These are phyloP conservation scores for Colletotrichum theobromicola DNA, from an alignment of 2,329 filamentous ascomycete species.

Conservation along the genomic window DNA sequence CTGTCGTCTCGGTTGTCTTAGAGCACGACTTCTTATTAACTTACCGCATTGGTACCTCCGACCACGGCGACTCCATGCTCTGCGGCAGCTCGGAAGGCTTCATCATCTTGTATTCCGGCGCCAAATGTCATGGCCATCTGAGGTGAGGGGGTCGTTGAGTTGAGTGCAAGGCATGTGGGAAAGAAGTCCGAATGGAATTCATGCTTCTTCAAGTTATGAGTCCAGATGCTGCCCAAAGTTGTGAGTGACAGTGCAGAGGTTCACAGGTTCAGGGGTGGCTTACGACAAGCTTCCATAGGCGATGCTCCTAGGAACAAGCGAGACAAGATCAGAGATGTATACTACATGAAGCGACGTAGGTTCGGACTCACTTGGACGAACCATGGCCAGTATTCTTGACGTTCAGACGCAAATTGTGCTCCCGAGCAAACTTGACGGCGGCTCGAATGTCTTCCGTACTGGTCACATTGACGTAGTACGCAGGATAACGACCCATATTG, in stretches of 20 bases:
- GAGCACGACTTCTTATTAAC: conserved; percentile 24
- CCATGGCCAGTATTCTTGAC: conserved; percentile 36
- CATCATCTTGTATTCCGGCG: not conserved
- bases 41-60: conserved; percentile 33
- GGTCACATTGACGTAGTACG: conserved; percentile 29
- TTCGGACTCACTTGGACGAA: not conserved
- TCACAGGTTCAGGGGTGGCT: not conserved
- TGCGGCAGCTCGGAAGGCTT: not conserved
- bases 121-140: conserved; percentile 27
- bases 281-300: not conserved
- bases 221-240: conserved; percentile 35
- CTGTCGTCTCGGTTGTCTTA: rapidly evolving
- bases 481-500: conserved; percentile 23
- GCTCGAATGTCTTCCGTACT: conserved; percentile 14
- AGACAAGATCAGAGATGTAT: not conserved
- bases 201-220: conserved; percentile 38
- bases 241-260: not conserved
- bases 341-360: not conserved
- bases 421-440: conserved; percentile 38
- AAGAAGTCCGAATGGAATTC: not conserved
- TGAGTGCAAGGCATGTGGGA: not conserved
- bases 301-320: not conserved
- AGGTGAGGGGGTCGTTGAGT: not conserved
- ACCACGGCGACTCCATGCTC: conserved; percentile 37
- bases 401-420: conserved; percentile 38